These are phyloP conservation scores for Nyssa sinensis DNA, from an alignment of 148 eudicot genomes.

Conservation along the genomic window DNA sequence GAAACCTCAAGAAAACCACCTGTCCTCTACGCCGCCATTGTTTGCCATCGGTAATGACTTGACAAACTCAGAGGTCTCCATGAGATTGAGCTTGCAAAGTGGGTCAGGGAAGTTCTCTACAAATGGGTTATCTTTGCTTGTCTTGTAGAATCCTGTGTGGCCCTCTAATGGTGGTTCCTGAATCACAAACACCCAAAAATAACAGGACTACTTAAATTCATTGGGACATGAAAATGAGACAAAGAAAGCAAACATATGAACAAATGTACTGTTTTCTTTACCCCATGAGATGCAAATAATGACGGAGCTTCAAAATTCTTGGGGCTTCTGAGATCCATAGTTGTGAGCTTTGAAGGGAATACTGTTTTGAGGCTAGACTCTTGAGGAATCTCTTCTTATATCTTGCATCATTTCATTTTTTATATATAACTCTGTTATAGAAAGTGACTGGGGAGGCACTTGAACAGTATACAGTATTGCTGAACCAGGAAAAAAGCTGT, in stretches of 20 bases:
- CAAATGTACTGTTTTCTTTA: not conserved
- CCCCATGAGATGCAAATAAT: constrained; percentile 32
- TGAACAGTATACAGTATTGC: constrained; percentile 21
- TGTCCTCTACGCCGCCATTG: constrained; percentile 17
- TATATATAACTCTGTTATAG: not conserved
- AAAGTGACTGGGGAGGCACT: constrained; percentile 15
- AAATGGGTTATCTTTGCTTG: constrained; percentile 50
- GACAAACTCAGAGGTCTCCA: constrained; percentile 73
- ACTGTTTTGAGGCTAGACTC: not conserved
- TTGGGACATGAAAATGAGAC: not conserved
- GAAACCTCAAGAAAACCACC: constrained; percentile 24
- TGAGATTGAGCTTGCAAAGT: constrained; percentile 64
- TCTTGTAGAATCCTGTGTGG: constrained; percentile 16
- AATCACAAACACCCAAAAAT: constrained; percentile 17
- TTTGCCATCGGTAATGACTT: constrained; percentile 58
- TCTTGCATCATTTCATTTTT: constrained; percentile 7
- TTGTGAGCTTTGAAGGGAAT: not conserved
- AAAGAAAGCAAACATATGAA: not conserved
- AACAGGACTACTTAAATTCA: not conserved
- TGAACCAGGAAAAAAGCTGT: constrained; percentile 9
- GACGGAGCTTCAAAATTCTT: constrained; percentile 31
- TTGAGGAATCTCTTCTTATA: not conserved
- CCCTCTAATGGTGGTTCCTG: constrained; percentile 29
- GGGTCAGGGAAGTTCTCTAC: constrained; percentile 57
- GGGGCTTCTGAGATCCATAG: constrained; percentile 33